Evolutionary conservation across 495 filamentous ascomycete genomes (phyloP).

Genomic region (Oleoguttula mirabilis): DNA sequence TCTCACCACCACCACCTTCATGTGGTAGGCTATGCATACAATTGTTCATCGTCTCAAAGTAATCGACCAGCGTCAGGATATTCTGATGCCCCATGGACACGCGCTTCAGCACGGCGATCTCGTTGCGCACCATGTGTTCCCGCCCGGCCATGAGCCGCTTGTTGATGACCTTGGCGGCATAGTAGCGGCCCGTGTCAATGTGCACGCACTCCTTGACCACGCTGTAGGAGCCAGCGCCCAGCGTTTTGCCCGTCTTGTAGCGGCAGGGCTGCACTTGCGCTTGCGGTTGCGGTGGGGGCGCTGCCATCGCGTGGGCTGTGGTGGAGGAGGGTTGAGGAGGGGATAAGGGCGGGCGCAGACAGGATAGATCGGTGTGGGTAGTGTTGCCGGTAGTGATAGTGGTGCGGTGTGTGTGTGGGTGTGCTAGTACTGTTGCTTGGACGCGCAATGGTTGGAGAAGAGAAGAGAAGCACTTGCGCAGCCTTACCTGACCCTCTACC

Average conservation of each 20-base stretch:
- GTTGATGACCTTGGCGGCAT: conserved; percentile 98
- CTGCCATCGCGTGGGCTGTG: not conserved
- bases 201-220: conserved; percentile 99
- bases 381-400: no score
- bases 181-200: conserved; percentile 94
- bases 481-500: no score
- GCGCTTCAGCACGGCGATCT: conserved; percentile 90
- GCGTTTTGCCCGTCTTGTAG: conserved; percentile 97
- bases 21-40: conserved; percentile 34
- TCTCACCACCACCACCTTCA: not conserved
- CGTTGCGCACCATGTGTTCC: conserved; percentile 98
- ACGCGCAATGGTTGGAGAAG: no score
- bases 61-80: conserved; percentile 93
- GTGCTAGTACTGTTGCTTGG: no score
- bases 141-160: conserved; percentile 95
- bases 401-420: no score
- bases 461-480: no score
- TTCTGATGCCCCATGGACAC: conserved; percentile 98
- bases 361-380: no score
- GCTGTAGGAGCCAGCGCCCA: conserved; percentile 92
- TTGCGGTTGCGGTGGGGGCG: not conserved
- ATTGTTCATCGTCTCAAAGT: conserved; percentile 99
- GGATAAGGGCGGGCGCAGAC: no score
- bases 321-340: no score
- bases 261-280: conserved; percentile 51